Conservation (phyloP, 1,284 basidiomycete species). For the Hymenochaete sp. region DNA sequence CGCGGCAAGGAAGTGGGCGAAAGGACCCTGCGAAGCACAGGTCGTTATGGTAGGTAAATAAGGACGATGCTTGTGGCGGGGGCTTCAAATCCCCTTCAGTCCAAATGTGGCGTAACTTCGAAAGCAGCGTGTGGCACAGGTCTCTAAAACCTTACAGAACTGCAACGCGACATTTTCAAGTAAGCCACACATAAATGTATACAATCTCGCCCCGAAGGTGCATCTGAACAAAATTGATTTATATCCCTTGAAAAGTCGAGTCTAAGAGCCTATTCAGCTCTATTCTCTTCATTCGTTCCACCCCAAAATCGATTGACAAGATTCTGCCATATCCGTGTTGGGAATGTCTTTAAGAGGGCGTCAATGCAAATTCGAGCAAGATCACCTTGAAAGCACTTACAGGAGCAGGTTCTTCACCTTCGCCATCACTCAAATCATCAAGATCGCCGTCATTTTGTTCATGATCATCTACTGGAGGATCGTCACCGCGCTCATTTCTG, state of each 20-base stretch:
- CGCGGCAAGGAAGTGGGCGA: too few species aligned
- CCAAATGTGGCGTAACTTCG: too few species aligned
- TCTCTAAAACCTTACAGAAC: too few species aligned
- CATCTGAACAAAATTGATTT: background rate
- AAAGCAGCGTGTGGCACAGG: too few species aligned
- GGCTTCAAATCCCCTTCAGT: too few species aligned
- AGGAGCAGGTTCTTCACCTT: conserved; percentile 34
- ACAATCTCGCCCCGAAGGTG: background rate
- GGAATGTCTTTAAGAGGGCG: conserved; percentile 41
- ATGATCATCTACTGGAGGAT: conserved; percentile 23
- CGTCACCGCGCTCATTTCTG: conserved; percentile 22
- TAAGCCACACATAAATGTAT: background rate
- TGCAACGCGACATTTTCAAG: too few species aligned
- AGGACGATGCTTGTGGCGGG: too few species aligned
- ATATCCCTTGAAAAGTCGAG: background rate
- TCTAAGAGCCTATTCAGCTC: background rate
- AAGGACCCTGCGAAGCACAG: too few species aligned
- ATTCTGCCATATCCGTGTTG: conserved; percentile 52
- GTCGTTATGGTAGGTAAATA: too few species aligned
- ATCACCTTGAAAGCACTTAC: conserved; percentile 29
- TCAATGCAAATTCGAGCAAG: too few species aligned
- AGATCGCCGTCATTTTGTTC: conserved; percentile 22
- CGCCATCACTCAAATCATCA: conserved; percentile 25
- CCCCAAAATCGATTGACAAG: conserved; percentile 58
- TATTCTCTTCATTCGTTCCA: conserved; percentile 20